phyloP scores from a whole-genome alignment of 345 rosid species.

The Cardiospermum halicacabum region DNA sequence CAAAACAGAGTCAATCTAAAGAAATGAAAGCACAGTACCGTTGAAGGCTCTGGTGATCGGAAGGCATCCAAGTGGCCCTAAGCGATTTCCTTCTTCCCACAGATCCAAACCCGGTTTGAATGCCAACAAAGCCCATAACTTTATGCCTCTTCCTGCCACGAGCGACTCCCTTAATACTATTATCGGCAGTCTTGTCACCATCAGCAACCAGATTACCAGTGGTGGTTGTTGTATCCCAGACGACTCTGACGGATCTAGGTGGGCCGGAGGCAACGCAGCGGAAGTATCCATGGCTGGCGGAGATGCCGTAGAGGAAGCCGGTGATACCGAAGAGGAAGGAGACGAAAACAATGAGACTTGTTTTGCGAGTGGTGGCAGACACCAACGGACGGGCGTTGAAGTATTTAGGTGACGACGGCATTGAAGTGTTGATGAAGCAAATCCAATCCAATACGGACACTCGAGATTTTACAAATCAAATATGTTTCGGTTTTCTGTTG shows the following conservation, averaged over 20 bases:
- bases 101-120: conserved; percentile 79
- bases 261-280: conserved; percentile 20
- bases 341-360: conserved; percentile 39
- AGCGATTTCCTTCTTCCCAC: conserved; percentile 62
- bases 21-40: conserved; percentile 34
- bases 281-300: conserved; percentile 18
- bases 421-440: conserved; percentile 12
- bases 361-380: conserved; percentile 35
- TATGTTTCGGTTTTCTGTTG: background rate
- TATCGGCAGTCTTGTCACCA: background rate
- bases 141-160: conserved; percentile 45
- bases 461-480: background rate
- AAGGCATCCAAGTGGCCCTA: conserved; percentile 89
- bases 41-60: conserved; percentile 72
- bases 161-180: too few relatives aligned
- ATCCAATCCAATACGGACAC: background rate
- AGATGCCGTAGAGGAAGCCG: conserved; percentile 63
- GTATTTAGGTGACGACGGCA: conserved; percentile 75
- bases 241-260: conserved; percentile 55
- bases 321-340: conserved; percentile 53
- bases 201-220: background rate
- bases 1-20: background rate
- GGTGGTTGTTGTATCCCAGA: conserved; percentile 45
- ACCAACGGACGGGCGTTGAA: conserved; percentile 42
- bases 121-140: conserved; percentile 90